Evolutionary conservation across 2,329 filamentous ascomycete species (phyloP), one percentile per base, ranked within the genome.

Genomic region (Aspergillus brasiliensis): DNA sequence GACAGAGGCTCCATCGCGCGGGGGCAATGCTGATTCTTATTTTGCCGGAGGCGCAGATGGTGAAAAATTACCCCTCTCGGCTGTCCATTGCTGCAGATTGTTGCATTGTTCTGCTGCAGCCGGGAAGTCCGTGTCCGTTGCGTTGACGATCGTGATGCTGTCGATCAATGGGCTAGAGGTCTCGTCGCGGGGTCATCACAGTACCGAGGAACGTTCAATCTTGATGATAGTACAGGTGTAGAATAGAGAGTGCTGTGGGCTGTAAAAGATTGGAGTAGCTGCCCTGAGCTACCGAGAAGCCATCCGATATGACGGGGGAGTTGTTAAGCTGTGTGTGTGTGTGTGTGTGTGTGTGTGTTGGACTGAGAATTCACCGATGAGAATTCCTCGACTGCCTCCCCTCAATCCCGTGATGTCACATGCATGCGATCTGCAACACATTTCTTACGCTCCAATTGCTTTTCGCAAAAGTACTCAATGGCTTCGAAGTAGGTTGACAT

Each of bases 1-100:
- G 27, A 11, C n/a, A 52, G 8, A 42, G 37, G 52, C 52, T 55
- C 51, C 52, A 55, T 34, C 38, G 38, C 7, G 25, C 52, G 51
- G 28, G 27, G 51, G 51, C 44, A 48, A 48, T 48, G 23, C 44
- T 48, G 21, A 21, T 47, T n/a, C 21, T 25, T 46, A 25, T 46
- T 27, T 25, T 47, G 23, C 44, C 25, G 44, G 44, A 23, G 46
- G 27, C 10, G 23, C 23, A n/a, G 46, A n/a, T 44, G 40, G 40
- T 44, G 17, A 17, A 11, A 21, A 44, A 21, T 44, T 44, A 23
- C 40, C 40, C 40, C 40, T 44, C 40, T 23, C 23, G 23, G 46
- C 23, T 28, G 23, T 48, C 25, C 46, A 19, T 3, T 27, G 3
- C 25, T 31, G 51, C 13, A 54, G 31, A 34, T 34, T 10, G 40